Percentiles rank a stretch among this genome's conserved stretches.
These are phyloP conservation scores for Backusella mclennaniae DNA, from an alignment of 192 early-diverging fungal genomes.

Conservation along the genomic window DNA sequence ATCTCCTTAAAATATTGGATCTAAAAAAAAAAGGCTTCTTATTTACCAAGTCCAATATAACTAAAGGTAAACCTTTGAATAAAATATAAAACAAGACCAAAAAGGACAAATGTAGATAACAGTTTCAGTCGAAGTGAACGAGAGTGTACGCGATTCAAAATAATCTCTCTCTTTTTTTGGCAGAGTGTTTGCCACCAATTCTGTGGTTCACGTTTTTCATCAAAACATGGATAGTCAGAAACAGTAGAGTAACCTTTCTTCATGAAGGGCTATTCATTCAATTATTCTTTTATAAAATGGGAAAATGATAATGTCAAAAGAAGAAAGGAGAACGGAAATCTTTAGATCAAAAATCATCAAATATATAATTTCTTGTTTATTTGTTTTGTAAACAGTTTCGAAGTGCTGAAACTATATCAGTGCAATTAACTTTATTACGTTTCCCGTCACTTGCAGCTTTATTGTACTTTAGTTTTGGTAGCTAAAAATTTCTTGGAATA, in stretches of 20 bases:
- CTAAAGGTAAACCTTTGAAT: neutral
- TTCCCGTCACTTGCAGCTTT: neutral
- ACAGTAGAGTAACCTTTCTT: neutral
- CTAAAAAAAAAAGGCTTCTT: neutral
- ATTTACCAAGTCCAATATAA: neutral
- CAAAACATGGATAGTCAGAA: neutral
- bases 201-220: neutral
- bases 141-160: slow-evolving; percentile 1
- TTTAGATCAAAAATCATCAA: neutral
- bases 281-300: neutral
- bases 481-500: neutral
- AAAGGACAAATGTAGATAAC: neutral
- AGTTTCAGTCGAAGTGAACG: neutral
- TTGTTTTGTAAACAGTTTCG: slow-evolving; percentile 3
- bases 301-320: neutral
- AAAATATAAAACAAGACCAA: neutral
- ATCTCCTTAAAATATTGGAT: neutral
- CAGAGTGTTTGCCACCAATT: neutral
- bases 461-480: neutral
- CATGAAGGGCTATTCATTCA: neutral
- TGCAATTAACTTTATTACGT: neutral
- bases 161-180: neutral
- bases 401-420: neutral
- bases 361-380: neutral
- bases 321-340: neutral